Evolutionary conservation across 2,329 filamentous ascomycete genomes (phyloP).

Genomic region (Aspergillus fumigatus): DNA sequence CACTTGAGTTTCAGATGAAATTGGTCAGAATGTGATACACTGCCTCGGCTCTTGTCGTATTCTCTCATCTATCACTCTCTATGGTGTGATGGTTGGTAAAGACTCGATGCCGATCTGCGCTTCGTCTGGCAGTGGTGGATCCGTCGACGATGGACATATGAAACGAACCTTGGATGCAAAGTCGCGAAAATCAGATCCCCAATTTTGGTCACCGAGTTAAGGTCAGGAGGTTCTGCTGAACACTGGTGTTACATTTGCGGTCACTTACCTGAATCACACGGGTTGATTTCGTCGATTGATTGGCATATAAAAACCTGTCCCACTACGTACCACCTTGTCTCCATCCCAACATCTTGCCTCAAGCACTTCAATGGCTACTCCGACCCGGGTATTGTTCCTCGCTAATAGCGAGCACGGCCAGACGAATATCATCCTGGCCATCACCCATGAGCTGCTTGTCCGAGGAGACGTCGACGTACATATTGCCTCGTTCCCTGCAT

Average conservation of each 20-base stretch:
- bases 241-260: not conserved
- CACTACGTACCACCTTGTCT: not conserved
- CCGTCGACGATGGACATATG: too few relatives aligned
- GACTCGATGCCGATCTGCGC: not conserved
- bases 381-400: conserved; percentile 37
- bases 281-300: not conserved
- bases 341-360: not conserved
- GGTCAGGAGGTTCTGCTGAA: not conserved
- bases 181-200: not conserved
- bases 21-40: not conserved
- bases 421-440: conserved; percentile 45
- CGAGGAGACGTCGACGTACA: conserved; percentile 40
- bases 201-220: not conserved
- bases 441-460: conserved; percentile 37
- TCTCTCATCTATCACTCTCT: not conserved
- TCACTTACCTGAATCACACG: not conserved
- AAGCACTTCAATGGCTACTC: conserved; percentile 10
- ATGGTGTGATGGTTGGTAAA: too few relatives aligned
- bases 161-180: not conserved
- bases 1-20: not conserved
- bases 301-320: not conserved
- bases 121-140: not conserved
- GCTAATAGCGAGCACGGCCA: conserved; percentile 46
- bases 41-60: not conserved
- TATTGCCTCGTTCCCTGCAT: conserved; percentile 40